Evolutionary conservation across 164 flowering plant genomes (phyloP), one percentile per base, ranked within the genome.

Genomic region (Magnolia changhungtana): DNA sequence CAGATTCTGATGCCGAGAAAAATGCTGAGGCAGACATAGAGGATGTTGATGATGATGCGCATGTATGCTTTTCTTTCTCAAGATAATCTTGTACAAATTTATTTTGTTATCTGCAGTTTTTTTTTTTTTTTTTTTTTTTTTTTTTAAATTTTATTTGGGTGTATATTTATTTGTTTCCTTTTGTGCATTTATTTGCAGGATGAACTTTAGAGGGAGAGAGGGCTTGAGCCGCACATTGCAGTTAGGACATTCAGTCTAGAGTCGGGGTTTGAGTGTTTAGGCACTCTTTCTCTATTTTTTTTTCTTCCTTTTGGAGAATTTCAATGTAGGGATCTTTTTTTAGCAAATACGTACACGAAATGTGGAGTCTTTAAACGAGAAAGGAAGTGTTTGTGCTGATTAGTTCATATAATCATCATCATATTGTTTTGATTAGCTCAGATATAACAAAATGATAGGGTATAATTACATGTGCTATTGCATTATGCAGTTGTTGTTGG

Each of bases 1-100:
- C 29, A 1, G 83, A 82, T 21, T 74, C 71, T 7, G 74, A 29
- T 72, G 4, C 45, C 5, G 61, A 55, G 13, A 55, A 55, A 16
- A 16, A 55, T 11, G 74, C 21, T 14, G 58, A 49, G 55, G 27
- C 23, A 9, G 72, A n/a, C 7, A 52, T 9, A 16, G 52, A 18
- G 19, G 72, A 70, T 8, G 20, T 16, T 4, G 52, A 49, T 50
- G 72, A 70, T 49, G 52, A n/a, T 50, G 58, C 7, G 16, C 72
- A 70, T 50, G 72, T 70, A 70, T 70, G 72, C 72, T 16, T 70
- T 13, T 21, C 58, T 70, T 50, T 8, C 49, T 64, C 45, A 37
- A 37, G 45, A 37, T 20, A 64, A 4, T 11, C n/a, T 70, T 49
- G 9, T 45, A 8, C 2, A 18, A 7, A 11, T 1, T 19, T 49